Evolutionary conservation across 1,284 basidiomycete genomes (phyloP), one percentile per base, ranked within the genome.

Genomic region (Pseudozyma hubeiensis): DNA sequence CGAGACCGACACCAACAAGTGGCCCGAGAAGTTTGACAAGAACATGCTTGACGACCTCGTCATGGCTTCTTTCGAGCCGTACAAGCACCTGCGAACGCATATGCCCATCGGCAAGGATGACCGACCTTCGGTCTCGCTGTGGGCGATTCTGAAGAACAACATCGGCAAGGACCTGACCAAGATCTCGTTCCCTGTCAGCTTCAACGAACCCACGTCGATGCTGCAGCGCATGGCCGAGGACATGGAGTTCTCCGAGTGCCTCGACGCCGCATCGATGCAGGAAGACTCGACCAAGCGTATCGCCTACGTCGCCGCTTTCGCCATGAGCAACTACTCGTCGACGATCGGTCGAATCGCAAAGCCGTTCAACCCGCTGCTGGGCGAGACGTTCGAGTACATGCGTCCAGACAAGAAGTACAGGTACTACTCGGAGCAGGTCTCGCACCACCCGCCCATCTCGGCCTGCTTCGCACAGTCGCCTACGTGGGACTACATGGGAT

Each of bases 151-250:
- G 86, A 99, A 98, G 87, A 91, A 93, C 73, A 93, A 91, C 72
- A 97, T 99, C 65, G 96, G 96, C 72, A 98, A 98, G 87, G 95
- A 98, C 84, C 86, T 98, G 80, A 98, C 95, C 44, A 96, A 90
- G 88, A 98, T 98, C 72, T 91, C 90, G 81, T 97, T 97, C 86
- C 95, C 95, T 0, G 94, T 97, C 53, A 93, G 91, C 85, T 97
- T 98, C 86, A 99, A 97, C 85, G 82, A 83, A 64, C 82, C 82
- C 9, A 83, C 82, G 46, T 95, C 93, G 77, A 98, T 99, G 96
- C 85, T 98, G n/a, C 87, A 89, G 81, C 84, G 88, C 45, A 89
- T 89, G 87, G 86, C 86, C 9, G 86, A 86, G 67, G 85, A 86
- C 74, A 84, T 85, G 83, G 78, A 79, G 51, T 82, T 79, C 46